A percentile compares a stretch with the other conserved stretches of the same genome.
Evolutionary conservation across 805 yeast species (phyloP).

Genomic region (Starmerella bombicola): DNA sequence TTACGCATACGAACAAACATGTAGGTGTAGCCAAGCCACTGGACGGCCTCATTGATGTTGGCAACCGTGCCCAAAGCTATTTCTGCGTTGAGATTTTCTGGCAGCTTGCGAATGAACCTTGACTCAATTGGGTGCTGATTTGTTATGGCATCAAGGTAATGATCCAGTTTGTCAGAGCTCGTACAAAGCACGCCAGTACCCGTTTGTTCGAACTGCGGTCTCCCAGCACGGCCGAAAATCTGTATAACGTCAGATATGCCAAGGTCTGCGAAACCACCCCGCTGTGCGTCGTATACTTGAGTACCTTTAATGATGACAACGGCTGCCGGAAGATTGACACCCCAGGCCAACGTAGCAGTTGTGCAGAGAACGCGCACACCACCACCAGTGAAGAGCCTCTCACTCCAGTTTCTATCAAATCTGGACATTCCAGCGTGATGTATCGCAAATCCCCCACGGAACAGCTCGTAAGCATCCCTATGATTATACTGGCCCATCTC

Average conservation of each 20-base stretch:
- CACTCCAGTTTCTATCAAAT: conserved; percentile 78
- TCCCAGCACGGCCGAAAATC: conserved; percentile 97
- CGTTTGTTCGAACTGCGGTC: conserved; percentile 86
- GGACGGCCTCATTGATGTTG: conserved; percentile 83
- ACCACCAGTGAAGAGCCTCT: conserved; percentile 73
- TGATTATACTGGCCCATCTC: conserved; percentile 61
- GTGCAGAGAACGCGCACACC: conserved; percentile 82
- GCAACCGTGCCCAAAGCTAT: conserved; percentile 92
- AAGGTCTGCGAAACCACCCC: conserved; percentile 86
- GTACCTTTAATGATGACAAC: conserved; percentile 95
- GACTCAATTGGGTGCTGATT: conserved; percentile 97
- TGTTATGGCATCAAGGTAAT: conserved; percentile 73
- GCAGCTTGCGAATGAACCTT: conserved; percentile 57
- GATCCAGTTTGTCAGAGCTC: conserved; percentile 65
- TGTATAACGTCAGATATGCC: conserved; percentile 96
- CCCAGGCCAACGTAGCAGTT: conserved; percentile 99
- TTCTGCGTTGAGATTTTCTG: conserved; percentile 92
- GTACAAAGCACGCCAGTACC: conserved; percentile 93
- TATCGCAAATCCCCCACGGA: conserved; percentile 61
- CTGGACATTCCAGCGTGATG: conserved; percentile 98
- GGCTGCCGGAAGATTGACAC: conserved; percentile 96
- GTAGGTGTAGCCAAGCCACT: conserved; percentile 97
- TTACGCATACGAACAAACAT: conserved; percentile 87
- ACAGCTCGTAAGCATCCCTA: conserved; percentile 65
- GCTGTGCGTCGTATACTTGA: conserved; percentile 84